Evolutionary conservation across 2,329 filamentous ascomycete genomes (phyloP), one percentile per base, ranked within the genome.

Genomic region (Verticillium alfalfae): DNA sequence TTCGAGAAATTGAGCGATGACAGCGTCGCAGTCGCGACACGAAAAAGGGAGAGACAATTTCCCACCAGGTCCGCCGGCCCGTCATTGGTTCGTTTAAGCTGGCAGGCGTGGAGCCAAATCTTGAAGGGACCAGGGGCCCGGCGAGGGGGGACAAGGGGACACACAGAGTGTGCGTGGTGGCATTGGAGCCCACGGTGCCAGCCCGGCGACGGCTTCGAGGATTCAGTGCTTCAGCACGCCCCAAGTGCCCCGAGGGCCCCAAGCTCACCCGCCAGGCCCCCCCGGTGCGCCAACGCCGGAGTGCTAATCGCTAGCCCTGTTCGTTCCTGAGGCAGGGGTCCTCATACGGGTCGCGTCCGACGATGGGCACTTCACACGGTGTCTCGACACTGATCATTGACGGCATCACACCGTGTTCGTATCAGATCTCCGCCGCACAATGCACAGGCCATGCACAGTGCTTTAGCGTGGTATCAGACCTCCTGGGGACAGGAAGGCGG

Each of bases 31-130:
- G 38, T 52, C n/a, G 45, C 45, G 13, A 22, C 45, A 18, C 57
- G 18, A 58, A 34, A 58, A n/a, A 58, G 57, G 57, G 39, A 58
- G 57, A 58, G 57, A 58, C 57, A 58, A 58, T 58, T 45, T 58
- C 57, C 57, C 39, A 10, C 34, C 31, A 49, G 57, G 38, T 8
- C 55, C 36, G 55, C 55, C 34, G 13, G 26, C 55, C 55, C 55
- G 34, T 26, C 22, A 58, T 58, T 58, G 57, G 57, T 16, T 12
- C 26, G 16, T 49, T 34, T 26, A 13, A 8, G 26, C 26, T 39
- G 57, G 22, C 15, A 18, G 15, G 26, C 45, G 57, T 39, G 34
- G 57, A 57, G 34, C 26, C 57, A 58, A 58, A 58, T 58, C 38
- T 58, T 41, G 38, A 34, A 22, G 45, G 18, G n/a, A 52, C 45